A percentile compares a stretch with the other conserved stretches of the same genome.
phyloP scores from a whole-genome alignment of 768 basidiomycete genomes.

The Heimioporus sp. region DNA sequence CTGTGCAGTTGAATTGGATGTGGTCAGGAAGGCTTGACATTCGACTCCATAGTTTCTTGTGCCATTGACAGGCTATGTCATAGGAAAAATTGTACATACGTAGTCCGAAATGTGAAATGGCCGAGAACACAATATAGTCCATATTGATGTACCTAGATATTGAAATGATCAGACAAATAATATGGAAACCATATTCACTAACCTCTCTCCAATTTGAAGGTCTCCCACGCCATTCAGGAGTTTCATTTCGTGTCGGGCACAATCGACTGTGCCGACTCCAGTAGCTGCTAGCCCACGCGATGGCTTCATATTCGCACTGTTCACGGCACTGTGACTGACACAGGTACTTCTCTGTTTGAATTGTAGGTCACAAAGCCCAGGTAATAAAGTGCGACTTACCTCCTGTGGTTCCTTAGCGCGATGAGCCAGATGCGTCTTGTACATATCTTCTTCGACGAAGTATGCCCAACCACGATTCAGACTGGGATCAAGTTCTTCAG shows the following conservation, averaged over 20 bases:
- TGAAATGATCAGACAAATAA: too few species aligned
- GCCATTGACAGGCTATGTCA: background rate
- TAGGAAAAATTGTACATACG: background rate
- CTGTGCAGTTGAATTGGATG: background rate
- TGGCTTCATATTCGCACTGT: background rate
- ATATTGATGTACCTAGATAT: background rate
- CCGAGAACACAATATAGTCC: background rate
- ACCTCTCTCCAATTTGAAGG: slow-evolving; percentile 1
- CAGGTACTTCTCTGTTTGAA: background rate
- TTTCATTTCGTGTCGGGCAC: background rate
- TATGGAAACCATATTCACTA: too few species aligned
- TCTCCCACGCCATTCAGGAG: background rate
- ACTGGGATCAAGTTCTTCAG: slow-evolving; percentile 14
- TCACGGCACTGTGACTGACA: background rate
- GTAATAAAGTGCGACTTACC: background rate
- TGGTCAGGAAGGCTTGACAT: background rate
- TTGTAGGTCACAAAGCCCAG: background rate
- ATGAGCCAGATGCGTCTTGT: slow-evolving; percentile 3
- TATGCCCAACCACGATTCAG: slow-evolving; percentile 7
- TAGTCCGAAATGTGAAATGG: background rate
- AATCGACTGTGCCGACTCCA: background rate
- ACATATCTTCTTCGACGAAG: slow-evolving; percentile 22
- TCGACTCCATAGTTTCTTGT: background rate
- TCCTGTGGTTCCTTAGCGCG: background rate
- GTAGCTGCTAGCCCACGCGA: background rate